These are phyloP conservation scores for Colletotrichum sp. DNA, from an alignment of 2,329 filamentous ascomycete species.

Conservation along the genomic window DNA sequence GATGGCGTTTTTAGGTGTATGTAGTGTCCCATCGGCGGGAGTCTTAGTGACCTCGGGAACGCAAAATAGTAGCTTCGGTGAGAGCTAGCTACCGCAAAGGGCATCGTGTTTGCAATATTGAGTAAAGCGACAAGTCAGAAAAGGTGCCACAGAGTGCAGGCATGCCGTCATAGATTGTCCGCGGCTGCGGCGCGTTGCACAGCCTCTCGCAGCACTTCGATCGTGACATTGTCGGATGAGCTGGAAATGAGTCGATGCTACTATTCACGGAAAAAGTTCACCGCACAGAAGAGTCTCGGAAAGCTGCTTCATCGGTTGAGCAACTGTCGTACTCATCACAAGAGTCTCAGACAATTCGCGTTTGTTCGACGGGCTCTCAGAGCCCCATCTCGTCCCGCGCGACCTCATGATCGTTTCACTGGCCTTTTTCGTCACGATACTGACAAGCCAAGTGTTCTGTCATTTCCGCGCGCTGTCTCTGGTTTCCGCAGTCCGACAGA, in stretches of 20 bases:
- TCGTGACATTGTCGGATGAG: background rate
- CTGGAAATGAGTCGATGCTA: background rate
- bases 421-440: background rate
- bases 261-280: background rate
- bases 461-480: background rate
- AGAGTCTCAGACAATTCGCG: slow-evolving; percentile 3
- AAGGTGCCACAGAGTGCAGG: background rate
- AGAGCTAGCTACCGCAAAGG: slow-evolving; percentile 2
- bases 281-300: background rate
- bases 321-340: slow-evolving; percentile 7
- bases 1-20: background rate
- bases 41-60: background rate
- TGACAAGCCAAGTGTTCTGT: background rate
- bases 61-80: background rate
- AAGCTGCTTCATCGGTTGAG: slow-evolving; percentile 13
- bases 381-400: background rate
- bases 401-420: background rate
- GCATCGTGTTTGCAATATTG: slow-evolving; percentile 5
- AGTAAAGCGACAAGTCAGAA: background rate
- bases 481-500: background rate
- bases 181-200: slow-evolving; percentile 15
- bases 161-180: background rate
- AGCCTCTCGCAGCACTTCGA: background rate
- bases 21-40: background rate
- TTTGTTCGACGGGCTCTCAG: background rate